Conservation (phyloP, 2,329 filamentous ascomycete species). For the Drechslerella dactyloides region DNA sequence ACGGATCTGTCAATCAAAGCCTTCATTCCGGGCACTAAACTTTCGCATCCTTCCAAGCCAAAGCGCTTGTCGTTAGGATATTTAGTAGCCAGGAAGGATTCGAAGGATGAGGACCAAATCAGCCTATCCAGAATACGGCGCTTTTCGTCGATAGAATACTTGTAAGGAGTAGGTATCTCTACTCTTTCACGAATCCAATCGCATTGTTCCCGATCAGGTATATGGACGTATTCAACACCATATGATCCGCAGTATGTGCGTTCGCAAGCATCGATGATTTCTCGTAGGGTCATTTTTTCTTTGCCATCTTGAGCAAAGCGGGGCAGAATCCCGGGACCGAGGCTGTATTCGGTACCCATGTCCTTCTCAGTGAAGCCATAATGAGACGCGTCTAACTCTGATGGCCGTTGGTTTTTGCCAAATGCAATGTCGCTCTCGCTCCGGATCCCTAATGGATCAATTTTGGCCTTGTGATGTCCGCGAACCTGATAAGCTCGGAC, state of each 20-base stretch:
- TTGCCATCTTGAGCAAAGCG: constrained; percentile 86
- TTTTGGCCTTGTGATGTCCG: constrained; percentile 97
- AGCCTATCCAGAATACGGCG: constrained; percentile 94
- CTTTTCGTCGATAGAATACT: constrained; percentile 98
- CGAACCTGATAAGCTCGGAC: constrained; percentile 97
- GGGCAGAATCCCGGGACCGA: constrained; percentile 93
- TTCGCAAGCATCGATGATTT: constrained; percentile 92
- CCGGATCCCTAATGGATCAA: constrained; percentile 93
- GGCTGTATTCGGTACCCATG: constrained; percentile 85
- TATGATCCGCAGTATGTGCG: constrained; percentile 97
- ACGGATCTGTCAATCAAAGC: constrained; percentile 97
- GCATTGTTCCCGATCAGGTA: constrained; percentile 94
- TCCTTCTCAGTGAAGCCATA: constrained; percentile 96
- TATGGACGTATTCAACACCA: constrained; percentile 98
- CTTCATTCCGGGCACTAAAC: constrained; percentile 98
- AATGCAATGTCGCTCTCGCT: constrained; percentile 72
- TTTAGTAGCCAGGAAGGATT: constrained; percentile 92
- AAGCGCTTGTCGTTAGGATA: constrained; percentile 99
- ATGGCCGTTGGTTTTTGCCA: constrained; percentile 84
- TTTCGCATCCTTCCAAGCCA: constrained; percentile 95
- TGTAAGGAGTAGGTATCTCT: constrained; percentile 92
- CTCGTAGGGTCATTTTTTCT: constrained; percentile 94
- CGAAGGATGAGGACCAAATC: constrained; percentile 98
- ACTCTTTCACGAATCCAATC: constrained; percentile 97
- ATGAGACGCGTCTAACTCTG: constrained; percentile 89